A percentile compares a stretch with the other conserved stretches of the same genome.
Conservation (phyloP, 2,329 filamentous ascomycete species). For the Monosporascus sp. region DNA sequence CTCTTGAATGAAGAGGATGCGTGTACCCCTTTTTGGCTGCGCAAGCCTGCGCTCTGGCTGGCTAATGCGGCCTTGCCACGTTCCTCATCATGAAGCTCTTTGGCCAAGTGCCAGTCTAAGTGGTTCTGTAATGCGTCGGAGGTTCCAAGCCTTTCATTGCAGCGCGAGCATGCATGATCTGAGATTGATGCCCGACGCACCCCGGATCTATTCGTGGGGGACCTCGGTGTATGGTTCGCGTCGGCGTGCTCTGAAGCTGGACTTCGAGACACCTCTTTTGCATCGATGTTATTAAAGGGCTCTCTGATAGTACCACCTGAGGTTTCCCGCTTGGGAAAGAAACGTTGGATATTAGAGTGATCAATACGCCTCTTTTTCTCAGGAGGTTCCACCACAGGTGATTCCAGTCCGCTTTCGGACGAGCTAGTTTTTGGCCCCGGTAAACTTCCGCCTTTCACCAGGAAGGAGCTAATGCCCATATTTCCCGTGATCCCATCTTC, state of each 20-base stretch:
- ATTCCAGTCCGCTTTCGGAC: constrained; percentile 10
- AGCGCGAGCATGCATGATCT: constrained; percentile 55
- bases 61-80: constrained; percentile 43
- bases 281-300: constrained; percentile 14
- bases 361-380: constrained; percentile 42
- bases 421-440: constrained; percentile 41
- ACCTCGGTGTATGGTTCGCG: constrained; percentile 13
- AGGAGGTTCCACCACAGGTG: constrained; percentile 20
- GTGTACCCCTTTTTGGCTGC: constrained; percentile 28
- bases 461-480: constrained; percentile 76
- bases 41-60: constrained; percentile 27
- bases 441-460: constrained; percentile 70
- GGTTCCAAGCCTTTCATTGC: constrained; percentile 54
- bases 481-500: constrained; percentile 83
- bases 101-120: constrained; percentile 90
- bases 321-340: constrained; percentile 43
- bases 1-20: constrained; percentile 35
- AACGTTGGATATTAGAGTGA: constrained; percentile 49
- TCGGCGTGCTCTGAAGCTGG: constrained; percentile 7
- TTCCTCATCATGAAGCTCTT: constrained; percentile 67
- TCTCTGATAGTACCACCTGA: constrained; percentile 23
- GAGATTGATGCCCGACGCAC: constrained; percentile 29
- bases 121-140: constrained; percentile 65
- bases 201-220: constrained; percentile 17
- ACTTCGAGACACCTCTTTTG: constrained; percentile 4